Conservation (phyloP, 257 asterid species). For the Asclepias syriaca region DNA sequence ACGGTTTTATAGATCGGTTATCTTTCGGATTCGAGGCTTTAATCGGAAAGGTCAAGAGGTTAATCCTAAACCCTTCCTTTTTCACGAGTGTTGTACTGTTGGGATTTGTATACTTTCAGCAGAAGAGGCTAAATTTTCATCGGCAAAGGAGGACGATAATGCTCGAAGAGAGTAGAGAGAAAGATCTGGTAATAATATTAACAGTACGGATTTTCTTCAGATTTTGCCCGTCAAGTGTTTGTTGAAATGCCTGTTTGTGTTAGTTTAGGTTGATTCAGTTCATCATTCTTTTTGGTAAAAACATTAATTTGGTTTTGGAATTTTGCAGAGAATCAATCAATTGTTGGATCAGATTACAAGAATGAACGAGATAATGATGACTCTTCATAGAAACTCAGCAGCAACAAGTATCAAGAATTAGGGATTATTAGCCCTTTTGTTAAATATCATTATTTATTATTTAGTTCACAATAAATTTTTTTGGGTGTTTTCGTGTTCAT, state of each 20-base stretch:
- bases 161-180: conserved; percentile 20
- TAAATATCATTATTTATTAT: too few relatives aligned
- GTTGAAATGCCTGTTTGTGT: conserved; percentile 25
- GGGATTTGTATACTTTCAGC: conserved; percentile 18
- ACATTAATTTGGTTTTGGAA: not conserved
- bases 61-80: conserved; percentile 16
- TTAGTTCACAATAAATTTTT: too few relatives aligned
- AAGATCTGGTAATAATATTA: conserved; percentile 31
- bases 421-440: not conserved
- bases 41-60: conserved; percentile 26
- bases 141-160: not conserved
- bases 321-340: conserved; percentile 55
- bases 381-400: conserved; percentile 21
- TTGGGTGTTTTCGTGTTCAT: too few relatives aligned
- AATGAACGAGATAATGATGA: conserved; percentile 54
- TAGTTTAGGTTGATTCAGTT: not conserved
- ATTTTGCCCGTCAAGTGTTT: conserved; percentile 21
- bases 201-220: not conserved
- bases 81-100: conserved; percentile 19
- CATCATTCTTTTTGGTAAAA: not conserved
- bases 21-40: conserved; percentile 31
- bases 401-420: not conserved
- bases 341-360: conserved; percentile 61
- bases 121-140: conserved; percentile 15
- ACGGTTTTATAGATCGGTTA: conserved; percentile 14